Evolutionary conservation across 2,329 filamentous ascomycete genomes (phyloP).

Genomic region (Ceratocystiopsis minuta): DNA sequence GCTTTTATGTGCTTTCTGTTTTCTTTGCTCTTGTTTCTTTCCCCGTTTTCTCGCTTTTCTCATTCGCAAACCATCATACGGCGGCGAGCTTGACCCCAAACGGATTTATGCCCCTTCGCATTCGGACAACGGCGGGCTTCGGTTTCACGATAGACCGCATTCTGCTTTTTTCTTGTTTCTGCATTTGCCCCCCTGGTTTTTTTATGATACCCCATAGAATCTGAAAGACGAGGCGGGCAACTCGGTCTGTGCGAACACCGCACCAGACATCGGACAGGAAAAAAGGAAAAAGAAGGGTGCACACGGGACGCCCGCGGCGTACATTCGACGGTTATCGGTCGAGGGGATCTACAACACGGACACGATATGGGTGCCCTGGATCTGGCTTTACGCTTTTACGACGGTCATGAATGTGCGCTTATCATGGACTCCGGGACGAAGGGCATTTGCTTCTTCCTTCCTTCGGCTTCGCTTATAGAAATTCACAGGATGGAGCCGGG

Average conservation of each 20-base stretch:
- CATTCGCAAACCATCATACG: conserved; percentile 13
- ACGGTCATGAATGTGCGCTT: conserved; percentile 23
- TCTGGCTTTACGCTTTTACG: conserved; percentile 18
- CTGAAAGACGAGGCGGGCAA: conserved; percentile 14
- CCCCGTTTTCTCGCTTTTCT: conserved; percentile 6
- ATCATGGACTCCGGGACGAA: conserved; percentile 13
- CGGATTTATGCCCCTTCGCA: conserved; percentile 12
- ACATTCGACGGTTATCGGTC: conserved; percentile 6
- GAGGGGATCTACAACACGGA: conserved; percentile 12
- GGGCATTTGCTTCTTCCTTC: conserved; percentile 15
- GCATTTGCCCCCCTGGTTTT: conserved; percentile 16
- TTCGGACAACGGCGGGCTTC: conserved; percentile 17
- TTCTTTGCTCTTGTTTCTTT: conserved; percentile 1
- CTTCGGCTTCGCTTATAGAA: conserved; percentile 8
- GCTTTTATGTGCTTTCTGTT: conserved; percentile 3
- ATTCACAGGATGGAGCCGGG: conserved; percentile 12
- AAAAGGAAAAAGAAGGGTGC: conserved; percentile 8
- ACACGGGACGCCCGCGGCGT: neutral
- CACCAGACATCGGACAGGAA: conserved; percentile 5
- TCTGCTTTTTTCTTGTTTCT: conserved; percentile 16
- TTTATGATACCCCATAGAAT: conserved; percentile 23
- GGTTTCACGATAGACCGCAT: conserved; percentile 19
- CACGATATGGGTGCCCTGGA: conserved; percentile 10
- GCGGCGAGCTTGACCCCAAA: conserved; percentile 20
- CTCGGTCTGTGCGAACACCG: conserved; percentile 11